Percentiles rank a stretch among this genome's conserved stretches.
phyloP scores from a whole-genome alignment of 257 asterid genomes.

The Phtheirospermum japonicum region DNA sequence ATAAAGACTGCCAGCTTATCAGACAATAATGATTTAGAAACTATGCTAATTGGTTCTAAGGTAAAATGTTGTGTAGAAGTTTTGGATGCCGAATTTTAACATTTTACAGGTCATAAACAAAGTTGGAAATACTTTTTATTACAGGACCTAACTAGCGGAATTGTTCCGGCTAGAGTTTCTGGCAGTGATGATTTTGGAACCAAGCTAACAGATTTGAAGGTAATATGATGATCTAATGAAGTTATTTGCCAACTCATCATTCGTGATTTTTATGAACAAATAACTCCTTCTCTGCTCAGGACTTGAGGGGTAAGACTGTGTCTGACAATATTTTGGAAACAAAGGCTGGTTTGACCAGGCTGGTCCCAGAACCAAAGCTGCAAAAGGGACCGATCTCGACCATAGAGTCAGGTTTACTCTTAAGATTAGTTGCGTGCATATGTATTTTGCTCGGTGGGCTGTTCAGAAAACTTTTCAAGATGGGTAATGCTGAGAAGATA shows the following conservation, averaged over 20 bases:
- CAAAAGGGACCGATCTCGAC: constrained; percentile 36
- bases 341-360: constrained; percentile 36
- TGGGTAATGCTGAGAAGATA: constrained; percentile 27
- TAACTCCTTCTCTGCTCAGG: constrained; percentile 36
- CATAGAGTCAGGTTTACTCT: constrained; percentile 32
- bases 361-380: constrained; percentile 34
- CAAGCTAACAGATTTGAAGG: constrained; percentile 45
- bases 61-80: constrained; percentile 35
- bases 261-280: constrained; percentile 13
- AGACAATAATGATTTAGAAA: constrained; percentile 56
- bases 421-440: constrained; percentile 56
- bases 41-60: constrained; percentile 45
- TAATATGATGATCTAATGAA: constrained; percentile 23
- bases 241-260: constrained; percentile 21
- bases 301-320: constrained; percentile 32
- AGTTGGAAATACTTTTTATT: constrained; percentile 4
- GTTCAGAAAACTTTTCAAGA: constrained; percentile 38
- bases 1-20: constrained; percentile 48
- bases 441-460: constrained; percentile 40
- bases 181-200: constrained; percentile 47
- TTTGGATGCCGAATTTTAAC: constrained; percentile 11
- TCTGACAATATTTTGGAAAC: constrained; percentile 34
- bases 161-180: constrained; percentile 37
- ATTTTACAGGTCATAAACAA: constrained; percentile 18
- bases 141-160: constrained; percentile 31